A percentile compares a stretch with the other conserved stretches of the same genome.
These are phyloP conservation scores for Olyra latifolia DNA, from an alignment of 176 grass and related monocot species.

Conservation along the genomic window DNA sequence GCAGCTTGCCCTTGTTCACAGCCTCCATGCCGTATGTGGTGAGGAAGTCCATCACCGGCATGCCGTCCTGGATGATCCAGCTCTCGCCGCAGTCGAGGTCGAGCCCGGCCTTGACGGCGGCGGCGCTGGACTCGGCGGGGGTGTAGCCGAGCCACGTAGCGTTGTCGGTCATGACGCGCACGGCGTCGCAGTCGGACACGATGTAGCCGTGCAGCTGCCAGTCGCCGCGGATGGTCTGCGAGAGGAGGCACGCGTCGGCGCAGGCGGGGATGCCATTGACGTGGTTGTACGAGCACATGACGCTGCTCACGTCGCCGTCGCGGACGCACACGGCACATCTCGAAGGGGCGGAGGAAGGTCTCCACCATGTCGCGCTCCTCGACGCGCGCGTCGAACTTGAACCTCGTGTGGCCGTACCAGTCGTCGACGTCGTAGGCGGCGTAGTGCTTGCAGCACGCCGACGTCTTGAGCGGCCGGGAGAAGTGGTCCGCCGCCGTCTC, in stretches of 20 bases:
- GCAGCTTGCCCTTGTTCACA: slow-evolving; percentile 37
- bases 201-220: slow-evolving; percentile 63
- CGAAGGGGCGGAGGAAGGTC: slow-evolving; percentile 55
- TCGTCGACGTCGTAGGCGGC: slow-evolving; percentile 54
- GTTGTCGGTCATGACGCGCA: slow-evolving; percentile 33
- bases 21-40: slow-evolving; percentile 33
- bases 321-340: slow-evolving; percentile 56
- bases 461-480: slow-evolving; percentile 45
- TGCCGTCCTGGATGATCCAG: slow-evolving; percentile 25
- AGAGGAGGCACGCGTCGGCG: slow-evolving; percentile 50
- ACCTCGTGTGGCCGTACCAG: slow-evolving; percentile 36
- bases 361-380: slow-evolving; percentile 55
- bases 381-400: slow-evolving; percentile 51
- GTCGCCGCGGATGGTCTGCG: slow-evolving; percentile 33
- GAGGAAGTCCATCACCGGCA: slow-evolving; percentile 33
- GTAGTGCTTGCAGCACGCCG: slow-evolving; percentile 66
- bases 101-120: slow-evolving; percentile 33
- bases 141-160: slow-evolving; percentile 38
- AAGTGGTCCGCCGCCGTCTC: neutral
- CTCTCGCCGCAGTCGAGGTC: slow-evolving; percentile 48
- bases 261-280: slow-evolving; percentile 51
- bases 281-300: slow-evolving; percentile 66
- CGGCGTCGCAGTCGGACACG: slow-evolving; percentile 64
- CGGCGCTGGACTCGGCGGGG: slow-evolving; percentile 38
- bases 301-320: slow-evolving; percentile 46